Conservation (phyloP, 225 moss, liverwort and hornwort genomes). For the Pseudisothecium myosuroides region DNA sequence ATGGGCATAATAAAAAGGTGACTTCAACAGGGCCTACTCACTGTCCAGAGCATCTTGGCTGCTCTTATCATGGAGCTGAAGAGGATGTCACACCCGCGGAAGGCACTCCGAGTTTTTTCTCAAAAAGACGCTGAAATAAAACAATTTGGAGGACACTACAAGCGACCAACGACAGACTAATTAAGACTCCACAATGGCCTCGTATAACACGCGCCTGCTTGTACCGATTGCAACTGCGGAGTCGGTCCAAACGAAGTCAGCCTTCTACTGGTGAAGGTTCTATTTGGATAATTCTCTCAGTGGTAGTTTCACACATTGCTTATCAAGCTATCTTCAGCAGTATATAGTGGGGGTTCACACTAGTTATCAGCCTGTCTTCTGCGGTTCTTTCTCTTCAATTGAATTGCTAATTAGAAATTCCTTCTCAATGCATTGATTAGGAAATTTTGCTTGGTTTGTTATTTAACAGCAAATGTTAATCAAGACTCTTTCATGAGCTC, state of each 20-base stretch:
- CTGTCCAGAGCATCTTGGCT: background rate
- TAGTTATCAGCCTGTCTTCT: background rate
- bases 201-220: conserved; percentile 28
- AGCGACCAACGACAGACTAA: conserved; percentile 22
- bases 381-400: background rate
- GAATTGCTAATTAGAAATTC: too few species aligned
- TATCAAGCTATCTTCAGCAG: background rate
- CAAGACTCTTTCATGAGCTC: background rate
- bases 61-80: background rate
- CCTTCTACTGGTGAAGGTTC: background rate
- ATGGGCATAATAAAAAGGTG: background rate
- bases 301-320: background rate
- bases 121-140: conserved; percentile 40
- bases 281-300: background rate
- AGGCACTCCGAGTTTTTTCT: background rate
- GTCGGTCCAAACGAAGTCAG: background rate
- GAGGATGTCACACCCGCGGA: background rate
- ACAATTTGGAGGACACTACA: conserved; percentile 48
- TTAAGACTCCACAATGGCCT: conserved; percentile 29
- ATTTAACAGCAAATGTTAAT: background rate
- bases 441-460: too few species aligned
- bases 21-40: background rate
- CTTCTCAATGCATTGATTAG: too few species aligned
- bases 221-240: conserved; percentile 22
- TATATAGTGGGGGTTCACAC: background rate